Evolutionary conservation across 192 early-diverging fungal genomes (phyloP).

Genomic region (Coemansia pectinata): DNA sequence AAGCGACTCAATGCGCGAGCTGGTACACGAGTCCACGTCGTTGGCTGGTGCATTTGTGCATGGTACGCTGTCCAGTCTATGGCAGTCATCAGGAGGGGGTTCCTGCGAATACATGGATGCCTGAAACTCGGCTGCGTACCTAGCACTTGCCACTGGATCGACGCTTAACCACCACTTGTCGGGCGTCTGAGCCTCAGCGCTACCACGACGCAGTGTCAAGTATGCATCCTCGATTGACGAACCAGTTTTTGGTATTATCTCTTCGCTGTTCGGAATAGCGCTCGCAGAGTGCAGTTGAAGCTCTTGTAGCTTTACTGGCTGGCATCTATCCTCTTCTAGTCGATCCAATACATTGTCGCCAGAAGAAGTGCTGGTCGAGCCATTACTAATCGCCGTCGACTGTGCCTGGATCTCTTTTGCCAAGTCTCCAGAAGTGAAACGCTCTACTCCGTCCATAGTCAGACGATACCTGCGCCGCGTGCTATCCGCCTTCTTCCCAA

Average conservation of each 20-base stretch:
- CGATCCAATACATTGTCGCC: not conserved
- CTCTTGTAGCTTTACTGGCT: not conserved
- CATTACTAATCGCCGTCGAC: not conserved
- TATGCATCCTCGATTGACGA: not conserved
- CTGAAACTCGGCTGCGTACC: constrained; percentile 9
- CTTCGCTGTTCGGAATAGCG: not conserved
- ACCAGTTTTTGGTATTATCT: not conserved
- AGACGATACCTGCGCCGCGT: constrained; percentile 37
- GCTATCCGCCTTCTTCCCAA: constrained; percentile 25
- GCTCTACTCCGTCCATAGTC: not conserved
- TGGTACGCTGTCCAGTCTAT: constrained; percentile 33
- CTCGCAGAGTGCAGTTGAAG: not conserved
- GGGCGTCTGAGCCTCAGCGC: not conserved
- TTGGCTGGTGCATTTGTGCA: constrained; percentile 7
- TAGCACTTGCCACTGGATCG: not conserved
- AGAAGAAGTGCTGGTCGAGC: not conserved
- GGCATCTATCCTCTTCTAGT: not conserved
- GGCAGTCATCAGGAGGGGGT: not conserved
- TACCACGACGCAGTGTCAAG: too few relatives aligned
- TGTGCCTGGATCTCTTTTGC: not conserved
- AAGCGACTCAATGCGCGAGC: not conserved
- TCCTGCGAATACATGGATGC: constrained; percentile 39
- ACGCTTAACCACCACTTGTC: constrained; percentile 42
- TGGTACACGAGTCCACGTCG: not conserved
- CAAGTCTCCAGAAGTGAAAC: not conserved